A percentile compares a stretch with the other conserved stretches of the same genome.
These are phyloP conservation scores for Phytopythium oedochilum DNA, from an alignment of 352 stramenopile species.

Conservation along the genomic window DNA sequence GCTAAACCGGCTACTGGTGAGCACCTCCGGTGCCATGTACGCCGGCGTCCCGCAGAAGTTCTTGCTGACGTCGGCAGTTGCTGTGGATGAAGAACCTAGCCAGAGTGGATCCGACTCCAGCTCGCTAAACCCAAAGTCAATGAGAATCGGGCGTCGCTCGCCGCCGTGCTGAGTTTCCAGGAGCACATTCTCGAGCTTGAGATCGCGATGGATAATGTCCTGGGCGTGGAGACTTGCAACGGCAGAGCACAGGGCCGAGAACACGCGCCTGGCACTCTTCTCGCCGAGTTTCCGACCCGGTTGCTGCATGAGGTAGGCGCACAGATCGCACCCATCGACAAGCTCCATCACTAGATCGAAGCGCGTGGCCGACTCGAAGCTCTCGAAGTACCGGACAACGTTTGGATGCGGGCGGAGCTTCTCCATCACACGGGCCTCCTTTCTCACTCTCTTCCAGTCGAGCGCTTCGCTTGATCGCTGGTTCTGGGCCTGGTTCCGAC, in stretches of 20 bases:
- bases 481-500: constrained; percentile 3
- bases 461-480: constrained; percentile 19
- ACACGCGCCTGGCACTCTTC: constrained; percentile 26
- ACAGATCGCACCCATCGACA: constrained; percentile 32
- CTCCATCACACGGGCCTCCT: constrained; percentile 48
- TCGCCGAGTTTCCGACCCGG: constrained; percentile 32
- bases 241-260: constrained; percentile 28
- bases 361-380: constrained; percentile 49
- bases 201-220: constrained; percentile 59
- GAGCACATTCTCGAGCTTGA: constrained; percentile 79
- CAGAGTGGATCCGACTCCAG: constrained; percentile 20
- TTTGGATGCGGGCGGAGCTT: constrained; percentile 29
- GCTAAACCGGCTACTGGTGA: constrained; percentile 49
- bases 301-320: constrained; percentile 28
- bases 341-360: constrained; percentile 59
- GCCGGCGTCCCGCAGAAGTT: constrained; percentile 72
- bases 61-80: constrained; percentile 32
- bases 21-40: constrained; percentile 79
- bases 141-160: constrained; percentile 26
- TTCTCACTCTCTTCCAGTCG: constrained; percentile 58
- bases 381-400: constrained; percentile 48
- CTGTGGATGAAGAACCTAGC: no score
- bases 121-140: constrained; percentile 74
- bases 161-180: constrained; percentile 19
- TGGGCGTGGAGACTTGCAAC: constrained; percentile 45